phyloP scores from a whole-genome alignment of 2,329 filamentous ascomycete species.

The Triangularia setosa region DNA sequence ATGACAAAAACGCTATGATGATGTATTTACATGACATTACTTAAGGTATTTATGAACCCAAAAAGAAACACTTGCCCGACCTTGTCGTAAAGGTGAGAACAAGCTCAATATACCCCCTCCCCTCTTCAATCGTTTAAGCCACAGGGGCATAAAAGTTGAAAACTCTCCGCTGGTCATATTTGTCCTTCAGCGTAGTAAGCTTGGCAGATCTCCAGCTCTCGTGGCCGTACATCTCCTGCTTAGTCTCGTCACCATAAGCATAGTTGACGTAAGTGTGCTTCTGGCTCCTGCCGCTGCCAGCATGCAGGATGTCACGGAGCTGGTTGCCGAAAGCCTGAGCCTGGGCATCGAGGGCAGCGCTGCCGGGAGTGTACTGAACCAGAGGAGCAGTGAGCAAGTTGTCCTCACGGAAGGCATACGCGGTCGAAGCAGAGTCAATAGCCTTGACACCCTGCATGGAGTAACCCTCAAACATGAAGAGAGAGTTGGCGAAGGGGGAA shows the following conservation, averaged over 20 bases:
- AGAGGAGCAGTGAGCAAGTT: conserved; percentile 40
- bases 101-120: background rate
- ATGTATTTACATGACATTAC: background rate
- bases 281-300: conserved; percentile 32
- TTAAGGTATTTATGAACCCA: background rate
- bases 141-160: conserved; percentile 45
- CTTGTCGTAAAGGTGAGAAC: background rate
- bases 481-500: conserved; percentile 29
- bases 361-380: conserved; percentile 34
- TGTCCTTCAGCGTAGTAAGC: conserved; percentile 43
- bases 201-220: conserved; percentile 46
- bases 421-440: conserved; percentile 34
- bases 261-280: conserved; percentile 49
- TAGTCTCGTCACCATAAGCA: conserved; percentile 44
- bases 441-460: conserved; percentile 41
- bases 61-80: background rate
- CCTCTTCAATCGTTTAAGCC: background rate
- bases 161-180: conserved; percentile 43
- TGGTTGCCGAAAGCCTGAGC: conserved; percentile 36
- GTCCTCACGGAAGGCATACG: conserved; percentile 44
- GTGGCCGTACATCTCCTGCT: conserved; percentile 42
- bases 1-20: background rate
- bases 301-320: conserved; percentile 36
- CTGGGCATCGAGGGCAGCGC: conserved; percentile 30
- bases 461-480: conserved; percentile 57